Base-by-base conservation (phyloP, 805 yeast species). In the Ogataea allantospora region DNA sequence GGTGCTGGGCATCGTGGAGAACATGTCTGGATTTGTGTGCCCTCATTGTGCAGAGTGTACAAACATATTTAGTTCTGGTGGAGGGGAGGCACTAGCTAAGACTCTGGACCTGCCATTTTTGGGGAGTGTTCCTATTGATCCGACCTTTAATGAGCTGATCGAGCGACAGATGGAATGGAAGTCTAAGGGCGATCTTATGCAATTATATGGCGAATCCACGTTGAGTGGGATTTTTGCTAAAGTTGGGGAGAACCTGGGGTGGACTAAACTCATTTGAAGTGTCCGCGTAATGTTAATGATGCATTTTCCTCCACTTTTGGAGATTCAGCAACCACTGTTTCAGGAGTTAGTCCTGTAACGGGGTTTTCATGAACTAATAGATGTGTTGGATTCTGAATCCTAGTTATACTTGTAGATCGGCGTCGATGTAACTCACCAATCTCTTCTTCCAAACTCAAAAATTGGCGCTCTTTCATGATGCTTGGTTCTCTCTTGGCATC, bases 21-120 rank as follows among this genome's bases (percentile, higher is more conserved):
- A 93, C 55, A 91, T 93, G 99, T 80, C 95, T 33, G 99, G 99
- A 1, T 93, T 86, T 55, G 79, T 88, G 4, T 93, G 99, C 58
- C 99, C 99, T 0, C 78, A 78, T 58, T 93, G 99, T 58, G 76
- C 83, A 1, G 98, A 91, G 56, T 83, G 91, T 57, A 88, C 97
- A 3, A 81, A 89, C 58, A 85, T 93, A 16, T 93, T 93, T 58
- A 86, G 93, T 48, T 76, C 83, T 35, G 99, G 98, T 7, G 99
- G 99, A 18, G 99, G 99, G 2, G 60, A 72, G 48, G 65, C 62
- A 11, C 65, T 93, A 32, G 82, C 96, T n/a, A 64, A 68, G 20
- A 74, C 75, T 30, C 71, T 78, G 40, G 63, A 68, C 4, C 63
- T 93, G 21, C 76, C 78, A 6, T 88, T 81, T 51, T 65, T 95